Evolutionary conservation across 2,329 filamentous ascomycete genomes (phyloP).

Genomic region (Epichloe baconii): DNA sequence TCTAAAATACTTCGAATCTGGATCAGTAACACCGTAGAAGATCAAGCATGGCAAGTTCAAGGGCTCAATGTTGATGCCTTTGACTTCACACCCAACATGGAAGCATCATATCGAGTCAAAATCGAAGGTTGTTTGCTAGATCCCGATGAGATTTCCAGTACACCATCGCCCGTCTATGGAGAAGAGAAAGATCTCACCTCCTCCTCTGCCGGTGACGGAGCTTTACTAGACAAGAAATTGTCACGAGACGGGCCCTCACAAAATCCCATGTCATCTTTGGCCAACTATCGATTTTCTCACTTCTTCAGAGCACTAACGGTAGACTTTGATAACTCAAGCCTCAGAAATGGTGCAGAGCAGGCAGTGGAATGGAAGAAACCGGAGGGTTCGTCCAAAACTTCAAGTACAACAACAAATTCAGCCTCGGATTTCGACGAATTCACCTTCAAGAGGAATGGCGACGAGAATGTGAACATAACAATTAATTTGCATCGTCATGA

Average conservation of each 20-base stretch:
- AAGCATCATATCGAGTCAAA: slow-evolving; percentile 78
- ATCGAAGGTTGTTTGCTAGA: slow-evolving; percentile 80
- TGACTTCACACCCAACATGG: slow-evolving; percentile 64
- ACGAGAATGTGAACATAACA: slow-evolving; percentile 84
- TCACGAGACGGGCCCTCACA: slow-evolving; percentile 34
- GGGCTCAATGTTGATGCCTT: slow-evolving; percentile 60
- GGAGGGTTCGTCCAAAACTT: slow-evolving; percentile 37
- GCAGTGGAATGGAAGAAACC: slow-evolving; percentile 82
- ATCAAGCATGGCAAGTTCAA: slow-evolving; percentile 80
- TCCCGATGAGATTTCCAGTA: slow-evolving; percentile 34
- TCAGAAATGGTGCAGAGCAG: slow-evolving; percentile 39
- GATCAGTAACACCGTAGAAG: slow-evolving; percentile 89
- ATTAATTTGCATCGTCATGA: slow-evolving; percentile 81
- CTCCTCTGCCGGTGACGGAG: neutral
- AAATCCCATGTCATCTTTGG: slow-evolving; percentile 10
- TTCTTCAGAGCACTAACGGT: slow-evolving; percentile 74
- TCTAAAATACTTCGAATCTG: slow-evolving; percentile 81
- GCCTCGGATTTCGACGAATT: slow-evolving; percentile 78
- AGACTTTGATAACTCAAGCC: slow-evolving; percentile 54
- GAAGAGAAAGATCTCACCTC: neutral
- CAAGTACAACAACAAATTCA: slow-evolving; percentile 28
- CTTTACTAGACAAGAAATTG: slow-evolving; percentile 17
- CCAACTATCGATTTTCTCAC: slow-evolving; percentile 52
- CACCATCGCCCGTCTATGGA: neutral
- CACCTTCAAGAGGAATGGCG: slow-evolving; percentile 80